Percentiles rank a stretch among this genome's conserved stretches.
Evolutionary conservation across 306 rosid genomes (phyloP).

Genomic region (Malus orientalis): DNA sequence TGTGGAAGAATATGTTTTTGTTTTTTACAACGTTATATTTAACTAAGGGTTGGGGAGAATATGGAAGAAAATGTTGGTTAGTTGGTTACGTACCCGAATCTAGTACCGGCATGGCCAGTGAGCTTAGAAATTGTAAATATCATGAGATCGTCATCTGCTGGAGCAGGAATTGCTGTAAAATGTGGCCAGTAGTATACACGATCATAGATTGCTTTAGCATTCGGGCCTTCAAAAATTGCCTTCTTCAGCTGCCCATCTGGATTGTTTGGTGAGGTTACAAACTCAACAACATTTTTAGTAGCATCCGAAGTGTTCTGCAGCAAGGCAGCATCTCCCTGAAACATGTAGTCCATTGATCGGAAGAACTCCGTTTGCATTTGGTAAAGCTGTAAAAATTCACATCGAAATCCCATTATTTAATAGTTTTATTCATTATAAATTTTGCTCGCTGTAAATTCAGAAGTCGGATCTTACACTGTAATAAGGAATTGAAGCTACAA

Average conservation of each 20-base stretch:
- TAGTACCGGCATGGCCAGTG: conserved; percentile 48
- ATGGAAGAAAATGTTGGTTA: background rate
- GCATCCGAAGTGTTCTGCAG: conserved; percentile 21
- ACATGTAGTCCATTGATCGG: conserved; percentile 14
- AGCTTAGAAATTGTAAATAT: conserved; percentile 40
- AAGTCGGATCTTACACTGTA: conserved; percentile 17
- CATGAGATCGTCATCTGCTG: conserved; percentile 42
- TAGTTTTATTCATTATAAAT: too few species aligned
- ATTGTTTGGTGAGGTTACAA: conserved; percentile 58
- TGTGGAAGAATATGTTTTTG: background rate
- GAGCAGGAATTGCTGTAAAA: conserved; percentile 42
- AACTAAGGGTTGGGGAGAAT: background rate
- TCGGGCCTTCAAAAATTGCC: conserved; percentile 21
- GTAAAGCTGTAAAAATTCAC: conserved; percentile 15
- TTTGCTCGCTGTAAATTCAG: background rate
- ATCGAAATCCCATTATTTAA: background rate
- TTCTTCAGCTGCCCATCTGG: conserved; percentile 41
- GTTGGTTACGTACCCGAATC: conserved; percentile 29
- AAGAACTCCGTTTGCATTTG: conserved; percentile 31
- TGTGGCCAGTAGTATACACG: conserved; percentile 55
- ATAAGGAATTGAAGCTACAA: conserved; percentile 27
- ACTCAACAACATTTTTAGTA: conserved; percentile 19
- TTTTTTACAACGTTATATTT: too few species aligned
- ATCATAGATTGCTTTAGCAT: conserved; percentile 28
- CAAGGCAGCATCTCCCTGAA: conserved; percentile 32